These are phyloP conservation scores for Chlorella sp. DNA, from an alignment of 139 green algal species.

Conservation along the genomic window DNA sequence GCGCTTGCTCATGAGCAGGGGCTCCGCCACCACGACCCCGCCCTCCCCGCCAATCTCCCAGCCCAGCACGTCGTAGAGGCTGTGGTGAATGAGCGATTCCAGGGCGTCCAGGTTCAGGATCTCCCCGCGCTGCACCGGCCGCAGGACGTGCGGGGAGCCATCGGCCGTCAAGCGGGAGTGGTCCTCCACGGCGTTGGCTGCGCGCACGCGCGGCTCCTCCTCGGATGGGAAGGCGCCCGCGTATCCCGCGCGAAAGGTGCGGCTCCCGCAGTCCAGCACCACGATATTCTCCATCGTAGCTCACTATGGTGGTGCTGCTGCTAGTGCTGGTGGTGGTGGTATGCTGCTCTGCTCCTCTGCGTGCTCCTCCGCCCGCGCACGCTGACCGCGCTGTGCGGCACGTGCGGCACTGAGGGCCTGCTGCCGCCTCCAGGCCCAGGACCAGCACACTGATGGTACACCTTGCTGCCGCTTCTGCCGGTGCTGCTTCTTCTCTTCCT, in stretches of 20 bases:
- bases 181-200: neutral
- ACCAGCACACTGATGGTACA: too few relatives aligned
- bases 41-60: slow-evolving; percentile 68
- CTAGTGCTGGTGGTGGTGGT: too few relatives aligned
- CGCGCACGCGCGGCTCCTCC: slow-evolving; percentile 44
- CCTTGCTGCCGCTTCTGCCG: too few relatives aligned
- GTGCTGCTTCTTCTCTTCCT: too few relatives aligned
- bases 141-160: neutral
- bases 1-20: slow-evolving; percentile 45
- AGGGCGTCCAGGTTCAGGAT: slow-evolving; percentile 55
- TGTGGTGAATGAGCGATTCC: slow-evolving; percentile 61
- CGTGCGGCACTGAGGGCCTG: neutral
- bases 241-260: slow-evolving; percentile 60
- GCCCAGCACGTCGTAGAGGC: slow-evolving; percentile 61
- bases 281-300: too few relatives aligned
- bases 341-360: too few relatives aligned
- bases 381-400: too few relatives aligned
- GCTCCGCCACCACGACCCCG: slow-evolving; percentile 61
- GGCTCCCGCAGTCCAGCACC: slow-evolving; percentile 60
- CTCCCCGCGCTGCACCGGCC: slow-evolving; percentile 30
- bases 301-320: too few relatives aligned
- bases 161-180: neutral
- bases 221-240: slow-evolving; percentile 52
- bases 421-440: too few relatives aligned
- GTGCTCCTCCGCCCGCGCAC: too few relatives aligned